Base-by-base conservation (phyloP, 2,329 filamentous ascomycete species). In the Bipolaris bicolor region DNA sequence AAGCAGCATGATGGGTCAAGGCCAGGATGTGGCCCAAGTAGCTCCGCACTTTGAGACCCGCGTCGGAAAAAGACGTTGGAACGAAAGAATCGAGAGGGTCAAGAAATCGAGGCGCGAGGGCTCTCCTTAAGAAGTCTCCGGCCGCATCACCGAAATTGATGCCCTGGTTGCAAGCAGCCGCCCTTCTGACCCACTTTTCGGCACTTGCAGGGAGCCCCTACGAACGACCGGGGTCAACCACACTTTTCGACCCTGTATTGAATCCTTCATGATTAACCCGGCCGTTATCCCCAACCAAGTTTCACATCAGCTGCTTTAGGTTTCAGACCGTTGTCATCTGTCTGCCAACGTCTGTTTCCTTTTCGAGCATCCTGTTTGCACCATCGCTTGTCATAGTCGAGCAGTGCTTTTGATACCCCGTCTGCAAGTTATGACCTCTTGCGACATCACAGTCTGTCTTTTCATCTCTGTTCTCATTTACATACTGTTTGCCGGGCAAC, bases 11-110 rank as follows among this genome's bases (percentile, higher is more conserved):
- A 86, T 96, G 69, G 87, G 85, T 20, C 85, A 88, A 41, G 90
- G 91, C 69, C 88, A 92, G 71, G 91, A 96, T 60, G 84, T 91
- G 43, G 82, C 85, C 54, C 83, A 84, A 18, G 86, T 90, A 24
- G 90, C 91, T 22, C 88, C 91, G 52, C 92, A 97, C 78, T 96
- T 93, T 71, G 92, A 97, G 79, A 95, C 91, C 3, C 87, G 94
- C 41, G 86, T 89, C 18, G 94, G 94, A 55, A 97, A 97, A 82
- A 85, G 91, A 24, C 79, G 76, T 68, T 82, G 80, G 80, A 75
- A 80, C 53, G 80, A 81, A 68, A 73, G 80, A 59, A 78, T 75
- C 66, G 80, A 80, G 73, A 74, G 66, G 58, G 69, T 70, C 60
- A 78, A 77, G 70, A 77, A 76, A 63, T 65, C 66, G 56, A 70